A percentile compares a stretch with the other conserved stretches of the same genome.
Evolutionary conservation across 345 rosid species (phyloP).

Genomic region (Trapa bicornis): DNA sequence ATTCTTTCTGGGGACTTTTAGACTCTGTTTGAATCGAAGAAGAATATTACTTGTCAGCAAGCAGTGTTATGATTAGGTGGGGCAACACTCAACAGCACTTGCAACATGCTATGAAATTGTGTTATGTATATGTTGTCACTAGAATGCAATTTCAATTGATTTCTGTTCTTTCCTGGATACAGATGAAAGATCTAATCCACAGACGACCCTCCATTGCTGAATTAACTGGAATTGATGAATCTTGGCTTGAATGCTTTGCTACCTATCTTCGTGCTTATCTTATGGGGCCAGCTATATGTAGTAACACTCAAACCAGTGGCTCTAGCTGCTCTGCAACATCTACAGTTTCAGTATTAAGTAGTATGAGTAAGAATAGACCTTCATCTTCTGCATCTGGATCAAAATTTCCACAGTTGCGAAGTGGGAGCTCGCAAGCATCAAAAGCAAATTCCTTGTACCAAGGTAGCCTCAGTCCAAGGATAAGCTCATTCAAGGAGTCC

Average conservation of each 20-base stretch:
- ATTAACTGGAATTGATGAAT: constrained; percentile 77
- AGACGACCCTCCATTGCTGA: constrained; percentile 84
- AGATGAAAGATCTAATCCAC: constrained; percentile 78
- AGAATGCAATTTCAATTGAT: background rate
- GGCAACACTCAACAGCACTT: background rate
- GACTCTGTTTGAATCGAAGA: background rate
- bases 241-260: constrained; percentile 83
- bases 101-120: background rate
- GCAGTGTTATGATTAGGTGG: background rate
- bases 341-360: constrained; percentile 11
- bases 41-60: background rate
- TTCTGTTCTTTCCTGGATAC: constrained; percentile 8
- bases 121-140: background rate
- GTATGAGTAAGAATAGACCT: constrained; percentile 10
- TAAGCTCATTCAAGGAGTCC: constrained; percentile 73
- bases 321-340: constrained; percentile 14
- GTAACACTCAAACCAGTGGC: constrained; percentile 13
- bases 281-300: constrained; percentile 41
- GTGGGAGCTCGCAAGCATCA: constrained; percentile 28
- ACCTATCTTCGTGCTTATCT: constrained; percentile 71
- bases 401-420: constrained; percentile 40
- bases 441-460: constrained; percentile 40
- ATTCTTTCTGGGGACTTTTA: too few species aligned
- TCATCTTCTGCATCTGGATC: constrained; percentile 17
- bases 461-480: constrained; percentile 71